Evolutionary conservation across 805 yeast genomes (phyloP), one percentile per base, ranked within the genome.

Genomic region (Jamesozyma hellenica): DNA sequence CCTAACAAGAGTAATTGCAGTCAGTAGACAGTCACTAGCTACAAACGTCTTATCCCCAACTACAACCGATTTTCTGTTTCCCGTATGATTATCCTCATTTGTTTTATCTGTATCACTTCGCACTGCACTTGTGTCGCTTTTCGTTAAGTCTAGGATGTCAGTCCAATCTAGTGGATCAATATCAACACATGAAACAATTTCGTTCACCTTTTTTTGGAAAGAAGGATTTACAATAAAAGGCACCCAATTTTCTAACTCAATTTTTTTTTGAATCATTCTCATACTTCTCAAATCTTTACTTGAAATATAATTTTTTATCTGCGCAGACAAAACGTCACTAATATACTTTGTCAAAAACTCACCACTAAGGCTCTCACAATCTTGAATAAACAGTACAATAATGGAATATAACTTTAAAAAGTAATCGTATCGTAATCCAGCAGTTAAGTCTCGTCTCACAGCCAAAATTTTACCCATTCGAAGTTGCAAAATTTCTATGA

Each of bases 351-450:
- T 68, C 12, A 71, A 58, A 7, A 73, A 68, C 41, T 71, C 75
- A 0, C 94, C 95, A 4, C 86, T 77, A 4, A 88, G 72, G 12
- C 77, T 68, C 58, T 92, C 97, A 57, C 95, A 84, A 53, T 86
- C 95, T 35, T 74, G 74, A 32, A 87, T 66, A 55, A 88, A 88
- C 17, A 79, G 67, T 0, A 79, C 73, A 41, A 78, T 75, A 12
- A 82, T 64, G 3, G 81, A 67, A 58, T 77, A 85, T 38, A 85
- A 70, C 42, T 77, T 65, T 35, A 84, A 52, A 61, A 87, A 88
- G 47, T 70, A 73, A n/a, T 71, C 70, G 8, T 75, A 65, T 3
- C 79, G 59, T 17, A 79, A 57, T 30, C 67, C 70, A 0, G 84
- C 72, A 12, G 75, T 77, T 45, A 82, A 75, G 32, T 81, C 86